phyloP scores from a whole-genome alignment of 805 yeast genomes.

The Yarrowia sp. region DNA sequence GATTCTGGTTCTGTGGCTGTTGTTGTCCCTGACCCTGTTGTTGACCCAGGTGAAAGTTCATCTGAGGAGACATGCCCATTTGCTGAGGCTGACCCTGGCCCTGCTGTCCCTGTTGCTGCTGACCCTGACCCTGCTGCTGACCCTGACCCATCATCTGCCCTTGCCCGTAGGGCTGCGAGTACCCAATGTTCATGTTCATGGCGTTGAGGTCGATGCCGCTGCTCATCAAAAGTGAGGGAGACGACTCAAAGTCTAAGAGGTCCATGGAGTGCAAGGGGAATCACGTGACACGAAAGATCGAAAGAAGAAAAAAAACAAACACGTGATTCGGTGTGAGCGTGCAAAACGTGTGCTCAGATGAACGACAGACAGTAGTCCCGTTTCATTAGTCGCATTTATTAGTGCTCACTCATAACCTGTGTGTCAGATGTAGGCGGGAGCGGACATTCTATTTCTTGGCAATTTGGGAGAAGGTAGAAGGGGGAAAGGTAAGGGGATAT shows the following conservation, averaged over 20 bases:
- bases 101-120: background rate
- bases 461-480: too few species aligned
- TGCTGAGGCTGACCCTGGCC: constrained; percentile 8
- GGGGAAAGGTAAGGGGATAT: too few species aligned
- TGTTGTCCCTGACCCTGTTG: background rate
- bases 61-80: constrained; percentile 35
- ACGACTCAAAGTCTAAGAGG: constrained; percentile 37
- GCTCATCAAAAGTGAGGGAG: constrained; percentile 22
- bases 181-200: constrained; percentile 37
- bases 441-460: too few species aligned
- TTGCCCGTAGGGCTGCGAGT: constrained; percentile 16
- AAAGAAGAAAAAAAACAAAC: too few species aligned
- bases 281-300: background rate
- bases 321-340: background rate
- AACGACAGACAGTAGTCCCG: too few species aligned
- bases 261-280: too few species aligned
- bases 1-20: background rate
- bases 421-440: background rate
- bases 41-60: constrained; percentile 25
- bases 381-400: constrained; percentile 12
- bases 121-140: constrained; percentile 7
- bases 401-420: constrained; percentile 10
- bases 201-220: constrained; percentile 34
- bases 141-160: constrained; percentile 24
- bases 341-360: background rate